Base-by-base conservation (phyloP, 192 early-diverging fungal species). In the Glomus cerebriforme region DNA sequence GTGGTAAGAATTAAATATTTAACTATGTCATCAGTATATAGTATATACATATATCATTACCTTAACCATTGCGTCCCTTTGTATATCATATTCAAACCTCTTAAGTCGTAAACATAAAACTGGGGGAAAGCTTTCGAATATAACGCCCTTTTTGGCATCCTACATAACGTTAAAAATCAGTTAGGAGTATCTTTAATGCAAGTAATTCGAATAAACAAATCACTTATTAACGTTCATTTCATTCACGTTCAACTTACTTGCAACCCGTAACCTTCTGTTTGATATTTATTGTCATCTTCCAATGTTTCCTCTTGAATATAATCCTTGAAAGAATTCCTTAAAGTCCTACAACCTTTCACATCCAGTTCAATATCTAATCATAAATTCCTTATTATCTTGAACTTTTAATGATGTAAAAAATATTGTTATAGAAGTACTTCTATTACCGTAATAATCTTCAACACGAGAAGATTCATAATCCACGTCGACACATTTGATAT, bases 71-170 rank as follows among this genome's bases (percentile, higher is more conserved):
- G 85, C 85, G 80, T 97, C 96, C 39, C 89, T 86, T 85, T 92
- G 88, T 75, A 97, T 92, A 81, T 99, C 97, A 84, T 98, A 99
- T 83, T 99, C 98, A 80, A 98, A 99, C 22, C 97, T 90, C 85
- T 98, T 98, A 79, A 99, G 86, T 81, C 98, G 98, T 69, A 99
- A 83, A 80, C 98, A 96, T 54, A 99, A 83, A 24, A 99, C 95
- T 9, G 95, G 96, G 49, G 98, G 98, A 73, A 98, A 94, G 29
- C 85, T 85, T 81, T 93, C 90, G 79, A 99, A 99, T 8, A 96
- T 95, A 39, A 99, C 96, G 32, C 98, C 96, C 84, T 99, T 98
- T 74, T 92, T 94, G 17, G 98, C 97, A 80, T 96, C 94, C 90
- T 82, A 73, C 35, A 43, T 26, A 60, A 19, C 6, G 35, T n/a